Base-by-base conservation (phyloP, 306 rosid genomes). In the Parietaria judaica region DNA sequence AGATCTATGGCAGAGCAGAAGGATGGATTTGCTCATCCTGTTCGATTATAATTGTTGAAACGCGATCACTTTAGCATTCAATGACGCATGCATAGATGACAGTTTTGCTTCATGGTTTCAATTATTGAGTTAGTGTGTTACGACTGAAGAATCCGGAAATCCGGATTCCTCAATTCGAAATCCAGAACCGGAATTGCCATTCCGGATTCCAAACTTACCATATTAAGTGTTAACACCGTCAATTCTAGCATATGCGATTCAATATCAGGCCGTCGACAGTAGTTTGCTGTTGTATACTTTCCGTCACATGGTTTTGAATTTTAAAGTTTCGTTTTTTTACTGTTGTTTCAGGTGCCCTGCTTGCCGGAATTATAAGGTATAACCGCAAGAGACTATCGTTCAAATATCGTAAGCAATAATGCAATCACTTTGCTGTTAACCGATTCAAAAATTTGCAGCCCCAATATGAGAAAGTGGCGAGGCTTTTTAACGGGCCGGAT, bases 301-400 rank as follows among this genome's bases (percentile, higher is more conserved):
- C 14, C 38, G n/a, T 58, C 44, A 39, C 7, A 3, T 39, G 7
- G 5, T 39, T 39, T 39, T 39, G 4, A 39, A 39, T 39, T 7
- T 39, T 39, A 39, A 45, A 50, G 70, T 78, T 73, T 72, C 36
- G 76, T 74, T 60, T 63, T 64, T 46, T 59, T 39, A 49, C 4
- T 14, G 52, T 3, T 49, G 66, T 48, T 68, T 46, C 83, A 92
- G 99, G 99, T 92, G 95, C 60, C 99, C 99, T 61, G 96, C 99
- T 47, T 92, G 99, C 85, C 80, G 96, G 68, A 88, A 92, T 69
- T 88, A 92, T 67, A 92, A 92, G 99, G 99, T 92, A 77, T 67
- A 65, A 35, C 45, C 51, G 59, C 31, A 58, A 44, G 11, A 15
- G 7, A 11, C 54, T 36, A 44, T 37, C 53, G 48, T 53, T 48